These are phyloP conservation scores for Monilinia fructigena DNA, from an alignment of 2,329 filamentous ascomycete genomes.

Conservation along the genomic window DNA sequence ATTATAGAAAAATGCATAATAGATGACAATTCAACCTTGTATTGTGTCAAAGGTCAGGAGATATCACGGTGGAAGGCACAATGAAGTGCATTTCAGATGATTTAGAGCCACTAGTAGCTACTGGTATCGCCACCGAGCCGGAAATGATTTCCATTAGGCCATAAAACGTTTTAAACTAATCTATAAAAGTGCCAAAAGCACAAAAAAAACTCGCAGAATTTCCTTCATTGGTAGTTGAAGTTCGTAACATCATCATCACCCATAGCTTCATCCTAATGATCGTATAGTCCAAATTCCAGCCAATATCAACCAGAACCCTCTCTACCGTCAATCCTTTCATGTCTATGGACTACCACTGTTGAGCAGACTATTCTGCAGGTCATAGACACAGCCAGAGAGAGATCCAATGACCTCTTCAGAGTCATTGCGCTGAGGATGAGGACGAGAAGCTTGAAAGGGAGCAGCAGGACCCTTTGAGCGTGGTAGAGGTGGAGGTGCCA, in stretches of 20 bases:
- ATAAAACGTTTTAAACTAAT: background rate
- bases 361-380: background rate
- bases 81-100: background rate
- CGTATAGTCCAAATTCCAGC: too few species aligned
- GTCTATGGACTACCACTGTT: background rate
- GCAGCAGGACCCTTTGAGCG: background rate
- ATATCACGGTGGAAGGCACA: background rate
- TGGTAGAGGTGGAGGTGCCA: too few species aligned
- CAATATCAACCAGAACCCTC: background rate
- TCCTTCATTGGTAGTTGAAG: background rate
- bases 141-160: fast-evolving
- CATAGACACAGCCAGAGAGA: background rate
- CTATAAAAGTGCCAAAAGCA: background rate
- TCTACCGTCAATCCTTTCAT: background rate
- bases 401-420: too few species aligned
- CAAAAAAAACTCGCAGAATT: background rate
- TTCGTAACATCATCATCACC: too few species aligned
- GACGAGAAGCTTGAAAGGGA: background rate
- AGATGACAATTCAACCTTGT: too few species aligned
- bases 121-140: background rate
- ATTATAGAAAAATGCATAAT: too few species aligned
- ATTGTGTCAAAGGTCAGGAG: background rate
- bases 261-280: too few species aligned
- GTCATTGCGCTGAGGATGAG: background rate
- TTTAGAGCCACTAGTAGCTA: too few species aligned